Evolutionary conservation across 345 rosid genomes (phyloP), one percentile per base, ranked within the genome.

Genomic region (Eucalyptus sp.): DNA sequence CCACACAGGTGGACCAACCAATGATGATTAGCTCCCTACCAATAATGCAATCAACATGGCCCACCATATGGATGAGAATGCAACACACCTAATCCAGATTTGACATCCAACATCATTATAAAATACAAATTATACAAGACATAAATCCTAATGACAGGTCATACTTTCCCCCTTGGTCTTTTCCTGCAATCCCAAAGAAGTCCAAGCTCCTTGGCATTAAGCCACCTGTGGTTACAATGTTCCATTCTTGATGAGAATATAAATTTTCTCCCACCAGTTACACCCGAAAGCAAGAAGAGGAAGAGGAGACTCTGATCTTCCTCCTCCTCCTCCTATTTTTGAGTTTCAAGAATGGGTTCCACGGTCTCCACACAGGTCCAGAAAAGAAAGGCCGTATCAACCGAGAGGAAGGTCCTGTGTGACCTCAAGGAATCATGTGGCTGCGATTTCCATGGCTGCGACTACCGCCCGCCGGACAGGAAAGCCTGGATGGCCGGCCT

Each of bases 381-480:
- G 88, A 93, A 91, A n/a, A 94, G 96, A 3, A 95, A 96, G 90
- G 91, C 93, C 8, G 54, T 97, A 37, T 86, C 89, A 12, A 89
- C 94, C 0, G 95, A 98, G 96, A 92, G 94, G 91, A 95, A 94
- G 89, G 46, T 89, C 58, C 94, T 97, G 3, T 29, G 89, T 15
- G 97, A 96, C 64, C 95, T 98, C 7, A 48, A 90, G 4, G 62
- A 24, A 9, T 91, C 89, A 86, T 91, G 90, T n/a, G 97, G 97
- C 12, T 89, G 91, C 56, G 92, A 93, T 1, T 98, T 90, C 50
- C 98, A 99, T 0, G 96, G 99, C 3, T 87, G 91, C 50, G 98
- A 98, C 80, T 96, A 96, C 91, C 92, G 54, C 15, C 96, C 97
- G 0, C 64, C 92, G 1, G 99, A 96, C 89, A 90, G 97, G 24